Conservation (phyloP, 2,329 filamentous ascomycete genomes). For the Colletotrichum sp. region DNA sequence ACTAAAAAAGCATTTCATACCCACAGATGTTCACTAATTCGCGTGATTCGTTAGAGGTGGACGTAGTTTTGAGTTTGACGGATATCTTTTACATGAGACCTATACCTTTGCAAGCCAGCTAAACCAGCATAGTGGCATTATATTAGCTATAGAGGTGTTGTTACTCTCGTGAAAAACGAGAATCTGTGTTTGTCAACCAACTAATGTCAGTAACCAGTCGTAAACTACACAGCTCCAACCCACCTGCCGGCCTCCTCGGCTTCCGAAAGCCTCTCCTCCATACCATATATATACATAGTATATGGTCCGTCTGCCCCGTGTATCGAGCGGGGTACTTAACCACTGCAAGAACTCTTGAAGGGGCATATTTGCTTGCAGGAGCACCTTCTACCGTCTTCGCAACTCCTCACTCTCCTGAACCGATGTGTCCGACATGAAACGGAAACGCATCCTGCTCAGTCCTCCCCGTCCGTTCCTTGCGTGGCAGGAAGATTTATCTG, state of each 20-base stretch:
- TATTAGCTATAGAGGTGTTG: fast-evolving
- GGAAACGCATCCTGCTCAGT: fast-evolving
- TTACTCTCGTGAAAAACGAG: neutral
- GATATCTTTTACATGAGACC: neutral
- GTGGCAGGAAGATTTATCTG: neutral
- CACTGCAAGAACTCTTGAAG: neutral
- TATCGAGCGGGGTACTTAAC: fast-evolving
- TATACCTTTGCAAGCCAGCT: neutral
- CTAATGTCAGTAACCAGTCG: fast-evolving
- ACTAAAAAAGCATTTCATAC: fast-evolving
- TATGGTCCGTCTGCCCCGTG: neutral
- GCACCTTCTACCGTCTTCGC: neutral
- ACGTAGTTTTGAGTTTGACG: neutral
- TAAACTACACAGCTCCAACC: neutral
- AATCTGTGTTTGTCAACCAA: neutral
- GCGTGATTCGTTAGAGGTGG: neutral
- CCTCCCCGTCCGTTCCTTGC: neutral
- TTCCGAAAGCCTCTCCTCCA: neutral
- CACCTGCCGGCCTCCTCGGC: neutral
- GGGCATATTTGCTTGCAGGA: fast-evolving
- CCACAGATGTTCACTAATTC: neutral
- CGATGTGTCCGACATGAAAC: neutral
- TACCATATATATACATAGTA: fast-evolving
- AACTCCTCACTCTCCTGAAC: neutral
- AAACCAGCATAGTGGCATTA: neutral